Evolutionary conservation across 164 flowering plant genomes (phyloP), one percentile per base, ranked within the genome.

Genomic region (Annona squamosa): DNA sequence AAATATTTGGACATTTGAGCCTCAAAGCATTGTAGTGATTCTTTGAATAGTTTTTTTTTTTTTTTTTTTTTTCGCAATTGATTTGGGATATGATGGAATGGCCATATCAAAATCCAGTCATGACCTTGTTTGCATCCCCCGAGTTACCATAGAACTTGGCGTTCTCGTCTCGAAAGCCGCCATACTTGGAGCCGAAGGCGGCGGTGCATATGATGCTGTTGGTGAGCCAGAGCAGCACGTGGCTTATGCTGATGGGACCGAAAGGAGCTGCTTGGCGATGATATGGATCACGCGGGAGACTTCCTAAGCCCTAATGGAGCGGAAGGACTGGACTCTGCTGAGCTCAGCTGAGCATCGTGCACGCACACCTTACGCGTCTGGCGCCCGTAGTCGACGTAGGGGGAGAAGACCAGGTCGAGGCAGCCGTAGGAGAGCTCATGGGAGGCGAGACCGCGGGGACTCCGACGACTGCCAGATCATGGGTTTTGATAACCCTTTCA

Each of bases 181-280:
- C 74, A 45, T 16, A 81, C 17, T 70, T 79, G 48, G 75, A 76
- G 0, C 87, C 87, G 48, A 86, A 83, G 9, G 81, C 83, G 0
- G 77, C 74, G 2, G 79, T 48, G 63, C 84, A 80, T 0, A 83
- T 69, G 6, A 80, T 66, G 13, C 68, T 65, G 62, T 79, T 79
- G 1, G 77, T 65, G 1, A 80, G 64, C 19, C 4, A 6, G 59
- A 78, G 48, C 2, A 80, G 26, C 62, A 78, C 42, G n/a, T 77
- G 78, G 47, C 80, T 80, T 19, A 82, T 37, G 72, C 84, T 48
- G 72, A 57, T 74, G 44, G n/a, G 77, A 45, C 61, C 17, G 3
- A 0, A 65, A 64, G 46, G 47, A 4, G 62, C 42, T 17, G 17
- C 13, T 41, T 17, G 46, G 0, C n/a, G 44, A 74, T 63, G 18